Percentiles rank a stretch among this genome's conserved stretches.
phyloP scores from a whole-genome alignment of 2,329 filamentous ascomycete species.

The Cercospora citrullina region DNA sequence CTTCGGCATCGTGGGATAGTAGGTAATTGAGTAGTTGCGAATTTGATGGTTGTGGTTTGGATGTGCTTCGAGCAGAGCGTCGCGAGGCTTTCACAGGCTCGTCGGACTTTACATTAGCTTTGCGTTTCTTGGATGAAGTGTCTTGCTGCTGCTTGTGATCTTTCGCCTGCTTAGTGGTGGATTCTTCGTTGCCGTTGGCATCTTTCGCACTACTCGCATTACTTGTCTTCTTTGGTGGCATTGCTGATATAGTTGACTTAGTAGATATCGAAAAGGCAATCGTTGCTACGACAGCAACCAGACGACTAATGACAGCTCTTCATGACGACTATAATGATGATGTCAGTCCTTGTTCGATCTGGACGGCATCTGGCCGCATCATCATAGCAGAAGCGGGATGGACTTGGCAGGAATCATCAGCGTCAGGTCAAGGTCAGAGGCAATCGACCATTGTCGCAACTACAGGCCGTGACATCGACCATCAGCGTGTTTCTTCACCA shows the following conservation, averaged over 20 bases:
- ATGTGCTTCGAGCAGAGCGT: slow-evolving; percentile 32
- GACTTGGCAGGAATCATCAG: neutral
- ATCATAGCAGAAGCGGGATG: neutral
- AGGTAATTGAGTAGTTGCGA: slow-evolving; percentile 40
- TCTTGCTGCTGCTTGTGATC: neutral
- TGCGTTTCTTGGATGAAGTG: slow-evolving; percentile 10
- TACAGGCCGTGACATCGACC: neutral
- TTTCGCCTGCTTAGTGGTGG: neutral
- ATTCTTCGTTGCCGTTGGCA: neutral
- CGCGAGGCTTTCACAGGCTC: slow-evolving; percentile 34
- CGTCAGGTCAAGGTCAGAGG: neutral
- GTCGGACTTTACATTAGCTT: slow-evolving; percentile 30
- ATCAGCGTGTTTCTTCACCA: neutral
- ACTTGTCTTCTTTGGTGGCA: neutral
- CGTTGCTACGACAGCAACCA: neutral
- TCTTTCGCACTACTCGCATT: neutral
- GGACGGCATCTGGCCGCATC: neutral
- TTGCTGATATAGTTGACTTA: neutral
- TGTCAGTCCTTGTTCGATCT: neutral
- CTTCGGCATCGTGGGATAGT: slow-evolving; percentile 34
- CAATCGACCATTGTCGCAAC: neutral
- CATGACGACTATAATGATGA: neutral
- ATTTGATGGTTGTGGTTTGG: slow-evolving; percentile 28
- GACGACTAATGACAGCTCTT: neutral
- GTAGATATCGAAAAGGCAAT: neutral